Percentiles rank a stretch among this genome's conserved stretches.
Evolutionary conservation across 2,329 filamentous ascomycete species (phyloP).

Genomic region (Colletotrichum sp.): DNA sequence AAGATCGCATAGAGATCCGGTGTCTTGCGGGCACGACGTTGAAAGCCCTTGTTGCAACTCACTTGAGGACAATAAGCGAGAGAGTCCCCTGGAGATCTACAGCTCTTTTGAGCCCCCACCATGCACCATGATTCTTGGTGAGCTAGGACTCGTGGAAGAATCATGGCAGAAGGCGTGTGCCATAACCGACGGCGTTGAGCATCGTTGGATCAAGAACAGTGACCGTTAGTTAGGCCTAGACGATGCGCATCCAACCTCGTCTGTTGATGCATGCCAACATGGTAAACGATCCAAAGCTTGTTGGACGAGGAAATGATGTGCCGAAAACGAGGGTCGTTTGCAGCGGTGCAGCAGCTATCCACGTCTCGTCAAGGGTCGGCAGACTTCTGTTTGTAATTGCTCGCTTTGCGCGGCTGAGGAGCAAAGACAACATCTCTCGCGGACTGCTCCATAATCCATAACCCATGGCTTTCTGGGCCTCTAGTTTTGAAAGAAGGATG

Average conservation of each 20-base stretch:
- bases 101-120: neutral
- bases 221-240: neutral
- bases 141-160: neutral
- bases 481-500: neutral
- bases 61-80: neutral
- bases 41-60: neutral
- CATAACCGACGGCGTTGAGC: neutral
- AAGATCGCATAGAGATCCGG: neutral
- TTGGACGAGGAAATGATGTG: neutral
- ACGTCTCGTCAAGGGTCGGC: neutral
- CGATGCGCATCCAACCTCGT: neutral
- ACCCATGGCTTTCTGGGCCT: neutral
- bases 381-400: neutral
- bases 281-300: neutral
- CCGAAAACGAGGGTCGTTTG: neutral
- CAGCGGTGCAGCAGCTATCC: neutral
- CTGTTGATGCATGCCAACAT: neutral
- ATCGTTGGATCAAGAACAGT: neutral
- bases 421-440: neutral
- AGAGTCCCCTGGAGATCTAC: conserved; percentile 3
- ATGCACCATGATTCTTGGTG: neutral
- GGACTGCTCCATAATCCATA: neutral
- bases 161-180: neutral
- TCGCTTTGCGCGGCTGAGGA: neutral
- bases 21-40: neutral